phyloP scores from a whole-genome alignment of 1,284 basidiomycete genomes.

The Ganoderma sp. region DNA sequence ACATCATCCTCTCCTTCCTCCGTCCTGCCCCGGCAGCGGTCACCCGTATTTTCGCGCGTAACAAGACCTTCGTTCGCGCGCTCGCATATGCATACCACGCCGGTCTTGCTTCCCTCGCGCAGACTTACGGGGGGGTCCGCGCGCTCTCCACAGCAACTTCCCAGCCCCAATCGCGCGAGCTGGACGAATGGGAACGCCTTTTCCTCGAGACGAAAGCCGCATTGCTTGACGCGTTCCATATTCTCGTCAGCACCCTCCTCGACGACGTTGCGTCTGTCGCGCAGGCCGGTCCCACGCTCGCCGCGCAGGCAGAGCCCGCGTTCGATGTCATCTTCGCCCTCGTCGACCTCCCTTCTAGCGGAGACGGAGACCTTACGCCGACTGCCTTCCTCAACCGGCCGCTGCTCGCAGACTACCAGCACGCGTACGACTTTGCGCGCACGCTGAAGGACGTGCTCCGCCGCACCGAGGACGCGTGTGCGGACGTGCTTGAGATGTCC shows the following conservation, averaged over 20 bases:
- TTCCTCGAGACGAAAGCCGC: slow-evolving; percentile 75
- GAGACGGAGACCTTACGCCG: slow-evolving; percentile 22
- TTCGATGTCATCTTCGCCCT: slow-evolving; percentile 66
- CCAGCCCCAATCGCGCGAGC: slow-evolving; percentile 37
- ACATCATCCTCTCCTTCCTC: slow-evolving; percentile 62
- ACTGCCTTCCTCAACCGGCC: slow-evolving; percentile 70
- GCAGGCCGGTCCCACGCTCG: slow-evolving; percentile 48
- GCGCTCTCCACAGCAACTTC: slow-evolving; percentile 27
- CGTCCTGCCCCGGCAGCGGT: slow-evolving; percentile 54
- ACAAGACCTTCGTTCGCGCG: slow-evolving; percentile 58
- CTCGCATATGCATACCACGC: slow-evolving; percentile 64
- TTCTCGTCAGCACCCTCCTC: slow-evolving; percentile 57
- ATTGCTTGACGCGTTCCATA: slow-evolving; percentile 71
- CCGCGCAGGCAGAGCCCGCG: slow-evolving; percentile 54
- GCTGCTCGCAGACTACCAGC: slow-evolving; percentile 72
- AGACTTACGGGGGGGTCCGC: slow-evolving; percentile 63
- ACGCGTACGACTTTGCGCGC: slow-evolving; percentile 61
- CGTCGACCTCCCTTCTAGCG: slow-evolving; percentile 45
- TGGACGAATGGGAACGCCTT: slow-evolving; percentile 70
- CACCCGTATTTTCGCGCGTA: slow-evolving; percentile 55
- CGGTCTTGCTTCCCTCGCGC: slow-evolving; percentile 57
- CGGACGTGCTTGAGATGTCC: slow-evolving; percentile 60
- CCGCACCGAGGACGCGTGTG: slow-evolving; percentile 58
- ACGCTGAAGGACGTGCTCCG: slow-evolving; percentile 54
- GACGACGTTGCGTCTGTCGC: slow-evolving; percentile 49